Conservation (phyloP, 441 rosid genomes). For the Breynia disticha region DNA sequence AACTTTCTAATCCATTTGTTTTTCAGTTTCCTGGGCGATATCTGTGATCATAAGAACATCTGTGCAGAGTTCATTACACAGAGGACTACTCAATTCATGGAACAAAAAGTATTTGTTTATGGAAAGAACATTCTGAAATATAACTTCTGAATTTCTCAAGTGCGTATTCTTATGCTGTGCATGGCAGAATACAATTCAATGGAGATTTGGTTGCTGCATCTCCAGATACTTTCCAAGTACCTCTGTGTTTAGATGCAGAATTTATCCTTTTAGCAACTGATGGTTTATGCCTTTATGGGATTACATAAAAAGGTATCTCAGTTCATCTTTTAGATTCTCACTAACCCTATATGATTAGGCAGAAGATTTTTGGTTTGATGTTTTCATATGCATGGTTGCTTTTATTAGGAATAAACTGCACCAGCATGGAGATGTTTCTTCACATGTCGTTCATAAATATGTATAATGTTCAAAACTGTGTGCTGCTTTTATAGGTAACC, state of each 20-base stretch:
- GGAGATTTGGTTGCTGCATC: conserved; percentile 72
- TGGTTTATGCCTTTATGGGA: conserved; percentile 98
- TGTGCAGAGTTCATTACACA: too few relatives aligned
- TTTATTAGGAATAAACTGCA: conserved; percentile 72
- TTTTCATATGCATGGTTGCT: conserved; percentile 22
- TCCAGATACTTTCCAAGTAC: conserved; percentile 62
- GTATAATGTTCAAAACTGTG: too few relatives aligned
- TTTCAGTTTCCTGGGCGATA: too few relatives aligned
- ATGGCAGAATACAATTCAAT: conserved; percentile 54
- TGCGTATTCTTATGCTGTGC: conserved; percentile 9
- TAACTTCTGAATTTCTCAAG: conserved; percentile 8
- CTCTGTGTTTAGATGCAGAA: conserved; percentile 69
- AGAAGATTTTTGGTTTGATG: too few relatives aligned
- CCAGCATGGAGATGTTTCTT: conserved; percentile 52
- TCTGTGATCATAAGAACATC: too few relatives aligned
- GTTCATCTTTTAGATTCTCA: background rate
- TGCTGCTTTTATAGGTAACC: too few relatives aligned
- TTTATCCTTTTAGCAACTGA: conserved; percentile 79
- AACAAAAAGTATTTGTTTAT: too few relatives aligned
- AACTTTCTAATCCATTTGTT: too few relatives aligned
- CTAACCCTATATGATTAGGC: background rate
- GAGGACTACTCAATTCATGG: too few relatives aligned
- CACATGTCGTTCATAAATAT: too few relatives aligned
- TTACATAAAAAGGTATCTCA: conserved; percentile 61
- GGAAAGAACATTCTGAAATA: background rate